Conservation (phyloP, 345 rosid species). For the Pugionium cornutum region DNA sequence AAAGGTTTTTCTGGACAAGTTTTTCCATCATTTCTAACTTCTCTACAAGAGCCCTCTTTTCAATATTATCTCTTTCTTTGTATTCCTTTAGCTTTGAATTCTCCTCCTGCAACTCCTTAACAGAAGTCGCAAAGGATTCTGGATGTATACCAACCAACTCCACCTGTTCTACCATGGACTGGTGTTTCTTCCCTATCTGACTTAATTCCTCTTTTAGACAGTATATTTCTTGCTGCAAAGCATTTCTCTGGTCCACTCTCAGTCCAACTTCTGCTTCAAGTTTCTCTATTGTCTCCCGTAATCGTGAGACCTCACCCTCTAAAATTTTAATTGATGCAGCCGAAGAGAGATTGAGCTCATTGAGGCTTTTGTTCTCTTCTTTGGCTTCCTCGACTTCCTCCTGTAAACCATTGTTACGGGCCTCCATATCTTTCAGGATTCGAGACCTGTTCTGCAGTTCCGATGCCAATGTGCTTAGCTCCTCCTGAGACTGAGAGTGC, state of each 20-base stretch:
- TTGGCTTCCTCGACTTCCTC: constrained; percentile 58
- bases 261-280: constrained; percentile 94
- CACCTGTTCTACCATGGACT: constrained; percentile 62
- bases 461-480: constrained; percentile 65
- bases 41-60: constrained; percentile 58
- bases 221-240: constrained; percentile 96
- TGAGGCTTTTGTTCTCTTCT: constrained; percentile 59
- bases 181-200: constrained; percentile 68
- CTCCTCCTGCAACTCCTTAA: constrained; percentile 68
- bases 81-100: constrained; percentile 56
- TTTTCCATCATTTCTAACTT: constrained; percentile 79
- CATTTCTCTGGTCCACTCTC: constrained; percentile 86
- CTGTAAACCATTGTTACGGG: constrained; percentile 53
- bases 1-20: constrained; percentile 70
- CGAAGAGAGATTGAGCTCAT: constrained; percentile 68
- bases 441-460: constrained; percentile 66
- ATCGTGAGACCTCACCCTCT: constrained; percentile 66
- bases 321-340: constrained; percentile 62
- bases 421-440: constrained; percentile 67
- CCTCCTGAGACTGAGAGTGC: constrained; percentile 96
- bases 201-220: constrained; percentile 92
- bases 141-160: constrained; percentile 67
- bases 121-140: constrained; percentile 60
- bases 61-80: constrained; percentile 52
- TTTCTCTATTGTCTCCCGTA: constrained; percentile 68